These are phyloP conservation scores for Codiaeum variegatum DNA, from an alignment of 441 rosid species.

Conservation along the genomic window DNA sequence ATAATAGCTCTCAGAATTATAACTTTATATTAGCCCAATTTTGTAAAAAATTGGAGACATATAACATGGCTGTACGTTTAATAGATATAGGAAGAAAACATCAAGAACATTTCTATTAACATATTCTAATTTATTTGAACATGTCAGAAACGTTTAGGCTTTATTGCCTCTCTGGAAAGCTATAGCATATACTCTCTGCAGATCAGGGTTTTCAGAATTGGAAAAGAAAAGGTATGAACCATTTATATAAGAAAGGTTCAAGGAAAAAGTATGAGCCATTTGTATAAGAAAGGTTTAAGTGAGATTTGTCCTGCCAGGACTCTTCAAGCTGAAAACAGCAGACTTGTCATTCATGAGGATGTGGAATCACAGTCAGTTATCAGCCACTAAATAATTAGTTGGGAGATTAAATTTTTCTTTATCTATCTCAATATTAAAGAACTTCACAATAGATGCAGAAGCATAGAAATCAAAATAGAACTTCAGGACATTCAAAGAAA, in stretches of 20 bases:
- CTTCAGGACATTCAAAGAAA: neutral
- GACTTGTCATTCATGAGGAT: neutral
- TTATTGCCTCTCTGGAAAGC: neutral
- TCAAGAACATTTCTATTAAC: neutral
- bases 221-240: neutral
- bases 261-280: neutral
- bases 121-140: neutral
- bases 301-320: neutral
- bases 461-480: neutral
- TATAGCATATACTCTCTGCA: neutral
- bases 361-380: neutral
- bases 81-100: neutral
- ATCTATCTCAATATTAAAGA: neutral
- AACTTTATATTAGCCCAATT: neutral
- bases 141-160: neutral
- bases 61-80: neutral
- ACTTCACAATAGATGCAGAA: neutral
- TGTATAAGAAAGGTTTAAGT: neutral
- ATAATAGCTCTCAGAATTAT: constrained; percentile 2
- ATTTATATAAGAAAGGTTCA: neutral
- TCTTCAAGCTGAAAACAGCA: neutral
- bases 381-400: neutral
- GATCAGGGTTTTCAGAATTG: neutral
- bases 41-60: neutral
- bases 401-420: neutral